phyloP scores from a whole-genome alignment of 2,329 filamentous ascomycete species.

The Tolypocladium album region DNA sequence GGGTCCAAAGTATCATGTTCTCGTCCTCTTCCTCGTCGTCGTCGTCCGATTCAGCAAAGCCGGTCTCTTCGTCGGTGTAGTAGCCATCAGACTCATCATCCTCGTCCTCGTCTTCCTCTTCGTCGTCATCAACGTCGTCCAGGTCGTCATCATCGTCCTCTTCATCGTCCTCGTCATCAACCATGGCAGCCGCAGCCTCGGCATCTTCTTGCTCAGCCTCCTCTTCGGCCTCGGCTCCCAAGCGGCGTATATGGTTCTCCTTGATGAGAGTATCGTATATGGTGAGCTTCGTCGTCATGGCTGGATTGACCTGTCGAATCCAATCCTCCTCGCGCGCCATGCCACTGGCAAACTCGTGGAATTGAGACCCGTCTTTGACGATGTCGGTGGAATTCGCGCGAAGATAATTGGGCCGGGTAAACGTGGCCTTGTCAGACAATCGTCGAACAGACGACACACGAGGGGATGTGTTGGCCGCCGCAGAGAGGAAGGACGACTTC shows the following conservation, averaged over 20 bases:
- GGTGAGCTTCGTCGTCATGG: slow-evolving; percentile 62
- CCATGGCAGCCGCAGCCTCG: slow-evolving; percentile 33
- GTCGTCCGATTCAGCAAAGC: slow-evolving; percentile 59
- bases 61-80: slow-evolving; percentile 61
- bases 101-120: slow-evolving; percentile 42
- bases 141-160: slow-evolving; percentile 38
- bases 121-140: slow-evolving; percentile 40
- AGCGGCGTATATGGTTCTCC: slow-evolving; percentile 75
- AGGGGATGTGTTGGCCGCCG: slow-evolving; percentile 11
- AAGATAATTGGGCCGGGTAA: slow-evolving; percentile 32
- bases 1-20: slow-evolving; percentile 43
- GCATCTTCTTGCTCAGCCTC: slow-evolving; percentile 69
- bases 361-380: slow-evolving; percentile 48
- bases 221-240: slow-evolving; percentile 84
- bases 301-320: slow-evolving; percentile 60
- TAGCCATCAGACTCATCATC: slow-evolving; percentile 57
- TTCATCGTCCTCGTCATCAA: slow-evolving; percentile 35
- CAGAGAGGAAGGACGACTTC: slow-evolving; percentile 12
- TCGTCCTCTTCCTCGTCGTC: slow-evolving; percentile 60
- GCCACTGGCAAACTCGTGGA: slow-evolving; percentile 88
- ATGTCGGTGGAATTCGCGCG: slow-evolving; percentile 39
- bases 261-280: slow-evolving; percentile 83
- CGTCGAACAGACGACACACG: slow-evolving; percentile 8
- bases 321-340: slow-evolving; percentile 79
- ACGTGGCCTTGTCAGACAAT: slow-evolving; percentile 11